Conservation (phyloP, 2,329 filamentous ascomycete species). For the Diatrype stigma region DNA sequence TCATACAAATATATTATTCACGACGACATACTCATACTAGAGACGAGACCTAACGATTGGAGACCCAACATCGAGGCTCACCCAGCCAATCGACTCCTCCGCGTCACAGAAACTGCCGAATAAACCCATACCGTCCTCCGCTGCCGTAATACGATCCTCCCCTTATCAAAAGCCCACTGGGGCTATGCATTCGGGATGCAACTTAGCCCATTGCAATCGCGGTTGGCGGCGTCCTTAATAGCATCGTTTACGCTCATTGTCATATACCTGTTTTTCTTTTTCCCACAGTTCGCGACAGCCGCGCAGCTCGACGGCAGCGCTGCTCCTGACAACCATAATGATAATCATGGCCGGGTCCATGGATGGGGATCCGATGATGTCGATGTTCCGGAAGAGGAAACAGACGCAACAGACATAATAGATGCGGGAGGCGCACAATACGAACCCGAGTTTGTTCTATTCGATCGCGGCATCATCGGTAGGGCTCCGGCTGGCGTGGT, state of each 20-base stretch:
- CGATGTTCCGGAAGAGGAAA: constrained; percentile 5
- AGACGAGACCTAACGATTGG: too few relatives aligned
- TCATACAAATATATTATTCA: too few relatives aligned
- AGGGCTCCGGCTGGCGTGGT: constrained; percentile 50
- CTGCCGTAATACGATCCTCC: constrained; percentile 11
- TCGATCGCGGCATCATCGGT: constrained; percentile 61
- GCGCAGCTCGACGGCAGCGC: constrained; percentile 39
- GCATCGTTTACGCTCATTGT: constrained; percentile 56
- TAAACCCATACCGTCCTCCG: neutral
- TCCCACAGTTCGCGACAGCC: constrained; percentile 59
- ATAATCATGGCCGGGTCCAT: constrained; percentile 11
- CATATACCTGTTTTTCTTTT: constrained; percentile 58
- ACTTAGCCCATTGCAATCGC: constrained; percentile 66
- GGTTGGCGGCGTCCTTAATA: constrained; percentile 63
- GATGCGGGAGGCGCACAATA: constrained; percentile 37
- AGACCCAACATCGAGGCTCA: too few relatives aligned
- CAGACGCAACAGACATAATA: constrained; percentile 15
- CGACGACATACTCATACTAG: too few relatives aligned
- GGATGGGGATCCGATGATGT: constrained; percentile 15
- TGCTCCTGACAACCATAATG: constrained; percentile 13
- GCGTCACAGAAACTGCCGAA: neutral
- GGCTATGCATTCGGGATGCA: constrained; percentile 48
- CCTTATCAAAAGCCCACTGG: constrained; percentile 27
- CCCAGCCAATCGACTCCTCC: too few relatives aligned
- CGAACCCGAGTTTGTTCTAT: constrained; percentile 56